Evolutionary conservation across 108 stramenopile species (phyloP).

Genomic region (Skeletonema menzelii): DNA sequence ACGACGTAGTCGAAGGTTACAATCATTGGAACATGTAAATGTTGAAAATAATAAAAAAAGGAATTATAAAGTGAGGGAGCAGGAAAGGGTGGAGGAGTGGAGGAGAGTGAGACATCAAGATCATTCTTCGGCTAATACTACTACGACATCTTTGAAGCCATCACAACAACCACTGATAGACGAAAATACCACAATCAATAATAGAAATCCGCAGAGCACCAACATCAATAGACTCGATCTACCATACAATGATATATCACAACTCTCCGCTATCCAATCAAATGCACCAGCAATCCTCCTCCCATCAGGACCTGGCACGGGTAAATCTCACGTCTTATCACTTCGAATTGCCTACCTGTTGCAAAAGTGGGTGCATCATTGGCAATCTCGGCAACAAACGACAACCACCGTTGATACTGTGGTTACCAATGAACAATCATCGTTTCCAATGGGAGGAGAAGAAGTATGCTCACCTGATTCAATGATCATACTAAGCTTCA

Average conservation of each 20-base stretch:
- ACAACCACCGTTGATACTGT: neutral
- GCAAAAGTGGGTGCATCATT: conserved; percentile 7
- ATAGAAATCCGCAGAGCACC: neutral
- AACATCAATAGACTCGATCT: conserved; percentile 13
- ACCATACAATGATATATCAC: conserved; percentile 39
- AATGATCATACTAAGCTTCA: conserved; percentile 53
- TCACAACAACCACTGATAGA: neutral
- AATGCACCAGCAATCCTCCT: conserved; percentile 56
- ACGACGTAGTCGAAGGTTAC: conserved; percentile 22
- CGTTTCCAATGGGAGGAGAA: neutral
- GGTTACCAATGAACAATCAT: too few relatives aligned
- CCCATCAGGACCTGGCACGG: conserved; percentile 57
- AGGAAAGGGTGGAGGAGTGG: neutral
- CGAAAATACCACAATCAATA: neutral
- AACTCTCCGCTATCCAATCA: conserved; percentile 48
- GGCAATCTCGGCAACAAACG: neutral
- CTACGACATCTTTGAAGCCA: too few relatives aligned
- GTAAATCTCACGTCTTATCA: too few relatives aligned
- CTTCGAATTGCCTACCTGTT: conserved; percentile 53
- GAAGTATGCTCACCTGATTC: conserved; percentile 32
- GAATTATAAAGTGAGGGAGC: conserved; percentile 1
- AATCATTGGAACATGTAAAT: conserved; percentile 19
- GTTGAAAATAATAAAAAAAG: conserved; percentile 2
- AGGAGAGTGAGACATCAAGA: neutral
- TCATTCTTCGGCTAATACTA: too few relatives aligned